These are phyloP conservation scores for Fagus sylvatica DNA, from an alignment of 306 rosid genomes.

Conservation along the genomic window DNA sequence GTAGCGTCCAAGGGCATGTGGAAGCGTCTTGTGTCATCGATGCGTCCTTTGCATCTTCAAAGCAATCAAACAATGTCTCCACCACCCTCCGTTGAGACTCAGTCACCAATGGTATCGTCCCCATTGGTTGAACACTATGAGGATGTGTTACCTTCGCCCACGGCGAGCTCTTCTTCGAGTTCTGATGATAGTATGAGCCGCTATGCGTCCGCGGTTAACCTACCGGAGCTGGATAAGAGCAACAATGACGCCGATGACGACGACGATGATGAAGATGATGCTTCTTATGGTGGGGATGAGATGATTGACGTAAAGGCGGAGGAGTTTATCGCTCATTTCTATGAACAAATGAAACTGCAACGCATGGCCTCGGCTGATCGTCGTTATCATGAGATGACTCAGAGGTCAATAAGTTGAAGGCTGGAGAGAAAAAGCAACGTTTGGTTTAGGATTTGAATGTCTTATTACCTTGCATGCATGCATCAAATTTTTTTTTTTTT, in stretches of 20 bases:
- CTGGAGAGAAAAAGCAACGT: neutral
- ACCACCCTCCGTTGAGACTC: neutral
- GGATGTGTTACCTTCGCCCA: constrained; percentile 3
- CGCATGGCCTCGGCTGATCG: constrained; percentile 29
- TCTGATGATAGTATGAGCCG: constrained; percentile 24
- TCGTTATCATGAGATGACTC: constrained; percentile 29
- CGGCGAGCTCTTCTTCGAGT: constrained; percentile 12
- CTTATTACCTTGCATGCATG: constrained; percentile 10
- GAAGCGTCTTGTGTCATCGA: constrained; percentile 50
- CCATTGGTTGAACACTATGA: neutral
- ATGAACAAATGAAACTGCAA: constrained; percentile 64
- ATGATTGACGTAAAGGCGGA: constrained; percentile 77
- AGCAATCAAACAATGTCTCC: constrained; percentile 19
- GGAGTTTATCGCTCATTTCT: constrained; percentile 70
- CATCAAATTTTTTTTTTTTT: neutral
- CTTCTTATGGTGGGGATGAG: constrained; percentile 37
- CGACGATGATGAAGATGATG: neutral
- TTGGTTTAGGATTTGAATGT: too few species aligned
- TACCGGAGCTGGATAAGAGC: constrained; percentile 45
- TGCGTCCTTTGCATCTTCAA: constrained; percentile 66
- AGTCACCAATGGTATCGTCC: neutral
- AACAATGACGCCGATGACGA: neutral
- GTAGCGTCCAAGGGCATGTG: constrained; percentile 34
- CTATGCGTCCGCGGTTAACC: constrained; percentile 50
- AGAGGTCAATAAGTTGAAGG: constrained; percentile 51